Conservation (phyloP, 2,329 filamentous ascomycete genomes). For the Zalaria sp. region DNA sequence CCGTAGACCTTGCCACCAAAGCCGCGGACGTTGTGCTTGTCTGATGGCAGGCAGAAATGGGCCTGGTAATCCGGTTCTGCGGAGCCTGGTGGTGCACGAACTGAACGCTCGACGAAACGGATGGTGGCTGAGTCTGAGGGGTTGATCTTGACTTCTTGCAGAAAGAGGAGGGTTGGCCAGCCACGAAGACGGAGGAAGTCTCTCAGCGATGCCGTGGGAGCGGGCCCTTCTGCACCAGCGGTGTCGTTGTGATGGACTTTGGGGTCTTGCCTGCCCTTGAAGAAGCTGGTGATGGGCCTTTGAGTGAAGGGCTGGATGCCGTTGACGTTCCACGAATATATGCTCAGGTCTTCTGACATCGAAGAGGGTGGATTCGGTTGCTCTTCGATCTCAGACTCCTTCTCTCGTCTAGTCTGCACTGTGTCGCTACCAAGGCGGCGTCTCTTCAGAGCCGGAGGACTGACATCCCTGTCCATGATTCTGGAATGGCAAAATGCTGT, state of each 20-base stretch:
- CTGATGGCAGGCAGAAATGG: slow-evolving; percentile 33
- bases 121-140: slow-evolving; percentile 24
- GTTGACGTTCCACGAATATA: slow-evolving; percentile 37
- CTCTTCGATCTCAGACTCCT: slow-evolving; percentile 1
- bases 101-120: slow-evolving; percentile 23
- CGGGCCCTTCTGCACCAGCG: neutral
- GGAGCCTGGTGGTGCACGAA: slow-evolving; percentile 12
- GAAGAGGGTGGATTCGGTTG: neutral
- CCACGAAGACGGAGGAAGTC: slow-evolving; percentile 29
- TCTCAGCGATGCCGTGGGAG: slow-evolving; percentile 19
- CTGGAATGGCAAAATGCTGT: neutral
- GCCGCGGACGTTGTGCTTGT: slow-evolving; percentile 35
- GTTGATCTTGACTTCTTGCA: slow-evolving; percentile 38
- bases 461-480: slow-evolving; percentile 7
- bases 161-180: slow-evolving; percentile 30
- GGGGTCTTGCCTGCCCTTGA: slow-evolving; percentile 10
- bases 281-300: slow-evolving; percentile 25
- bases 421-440: slow-evolving; percentile 2
- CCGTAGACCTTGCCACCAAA: slow-evolving; percentile 39
- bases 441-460: slow-evolving; percentile 18
- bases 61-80: slow-evolving; percentile 26
- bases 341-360: slow-evolving; percentile 11
- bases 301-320: slow-evolving; percentile 30
- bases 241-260: slow-evolving; percentile 1
- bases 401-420: neutral